Percentiles rank a stretch among this genome's conserved stretches.
These are phyloP conservation scores for Termitomyces sp. DNA, from an alignment of 768 basidiomycete species.

Conservation along the genomic window DNA sequence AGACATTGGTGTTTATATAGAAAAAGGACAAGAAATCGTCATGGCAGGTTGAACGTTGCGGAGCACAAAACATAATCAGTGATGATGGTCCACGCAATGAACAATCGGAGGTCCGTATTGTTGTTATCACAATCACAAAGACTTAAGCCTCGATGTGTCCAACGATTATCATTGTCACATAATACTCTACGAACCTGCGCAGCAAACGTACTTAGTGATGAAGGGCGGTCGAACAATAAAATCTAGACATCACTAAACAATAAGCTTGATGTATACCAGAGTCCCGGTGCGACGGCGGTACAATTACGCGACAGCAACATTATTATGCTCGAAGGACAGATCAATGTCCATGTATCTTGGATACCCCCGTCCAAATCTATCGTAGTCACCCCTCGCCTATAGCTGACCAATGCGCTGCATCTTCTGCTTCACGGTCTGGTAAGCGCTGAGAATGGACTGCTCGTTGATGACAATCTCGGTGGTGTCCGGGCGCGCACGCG, in stretches of 20 bases:
- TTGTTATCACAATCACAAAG: too few relatives aligned
- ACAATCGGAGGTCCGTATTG: too few relatives aligned
- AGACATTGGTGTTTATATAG: neutral
- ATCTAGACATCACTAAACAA: neutral
- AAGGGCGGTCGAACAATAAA: neutral
- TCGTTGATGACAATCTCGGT: constrained; percentile 99
- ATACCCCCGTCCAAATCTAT: neutral
- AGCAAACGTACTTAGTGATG: neutral
- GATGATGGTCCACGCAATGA: too few relatives aligned
- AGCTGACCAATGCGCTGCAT: constrained; percentile 80
- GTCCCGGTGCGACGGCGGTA: neutral
- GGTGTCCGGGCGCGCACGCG: constrained; percentile 87
- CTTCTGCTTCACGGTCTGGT: constrained; percentile 84
- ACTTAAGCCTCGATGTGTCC: neutral
- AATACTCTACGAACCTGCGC: neutral
- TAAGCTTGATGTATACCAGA: neutral
- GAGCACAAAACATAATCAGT: too few relatives aligned
- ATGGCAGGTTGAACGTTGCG: neutral
- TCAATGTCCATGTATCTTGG: neutral
- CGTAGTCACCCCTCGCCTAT: neutral
- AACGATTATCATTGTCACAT: neutral
- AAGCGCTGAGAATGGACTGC: constrained; percentile 91
- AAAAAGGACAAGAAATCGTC: neutral
- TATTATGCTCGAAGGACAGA: neutral
- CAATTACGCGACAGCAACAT: neutral